Conservation (phyloP, 768 basidiomycete species). For the Tylopilus intermedius region DNA sequence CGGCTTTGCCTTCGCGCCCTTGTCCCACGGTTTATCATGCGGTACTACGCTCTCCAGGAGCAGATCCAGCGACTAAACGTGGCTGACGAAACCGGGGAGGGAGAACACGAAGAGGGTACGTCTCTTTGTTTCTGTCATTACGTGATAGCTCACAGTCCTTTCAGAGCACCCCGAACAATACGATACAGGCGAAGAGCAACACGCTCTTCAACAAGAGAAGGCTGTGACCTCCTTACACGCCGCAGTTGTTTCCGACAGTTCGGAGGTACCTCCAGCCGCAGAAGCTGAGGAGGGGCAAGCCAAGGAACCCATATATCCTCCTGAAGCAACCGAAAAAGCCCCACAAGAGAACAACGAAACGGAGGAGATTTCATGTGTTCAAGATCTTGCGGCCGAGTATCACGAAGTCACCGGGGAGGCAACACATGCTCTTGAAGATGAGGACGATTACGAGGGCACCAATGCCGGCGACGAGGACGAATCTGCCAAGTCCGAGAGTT, state of each 20-base stretch:
- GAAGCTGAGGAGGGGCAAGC: slow-evolving; percentile 3
- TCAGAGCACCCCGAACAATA: slow-evolving; percentile 17
- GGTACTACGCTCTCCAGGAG: slow-evolving; percentile 60
- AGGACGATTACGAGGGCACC: slow-evolving; percentile 17
- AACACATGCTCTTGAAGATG: slow-evolving; percentile 18
- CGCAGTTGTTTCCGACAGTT: not conserved
- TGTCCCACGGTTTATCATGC: slow-evolving; percentile 59
- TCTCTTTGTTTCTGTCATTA: not conserved
- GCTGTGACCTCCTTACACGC: not conserved
- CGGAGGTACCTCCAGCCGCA: not conserved
- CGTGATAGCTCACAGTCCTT: slow-evolving; percentile 1
- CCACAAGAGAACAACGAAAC: slow-evolving; percentile 9
- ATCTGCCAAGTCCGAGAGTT: slow-evolving; percentile 13
- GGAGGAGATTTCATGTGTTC: not conserved
- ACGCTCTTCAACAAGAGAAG: slow-evolving; percentile 6
- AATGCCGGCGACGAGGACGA: slow-evolving; percentile 17
- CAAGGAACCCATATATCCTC: slow-evolving; percentile 1
- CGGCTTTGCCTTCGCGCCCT: slow-evolving; percentile 48
- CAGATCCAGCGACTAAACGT: slow-evolving; percentile 43
- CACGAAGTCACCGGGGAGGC: slow-evolving; percentile 14
- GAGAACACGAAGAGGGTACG: slow-evolving; percentile 21
- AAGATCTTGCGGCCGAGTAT: slow-evolving; percentile 15
- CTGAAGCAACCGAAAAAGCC: slow-evolving; percentile 4
- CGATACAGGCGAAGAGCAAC: slow-evolving; percentile 7
- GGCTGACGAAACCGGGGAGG: slow-evolving; percentile 13